phyloP scores from a whole-genome alignment of 2,329 filamentous ascomycete species.

The Pezicula rhizophila region DNA sequence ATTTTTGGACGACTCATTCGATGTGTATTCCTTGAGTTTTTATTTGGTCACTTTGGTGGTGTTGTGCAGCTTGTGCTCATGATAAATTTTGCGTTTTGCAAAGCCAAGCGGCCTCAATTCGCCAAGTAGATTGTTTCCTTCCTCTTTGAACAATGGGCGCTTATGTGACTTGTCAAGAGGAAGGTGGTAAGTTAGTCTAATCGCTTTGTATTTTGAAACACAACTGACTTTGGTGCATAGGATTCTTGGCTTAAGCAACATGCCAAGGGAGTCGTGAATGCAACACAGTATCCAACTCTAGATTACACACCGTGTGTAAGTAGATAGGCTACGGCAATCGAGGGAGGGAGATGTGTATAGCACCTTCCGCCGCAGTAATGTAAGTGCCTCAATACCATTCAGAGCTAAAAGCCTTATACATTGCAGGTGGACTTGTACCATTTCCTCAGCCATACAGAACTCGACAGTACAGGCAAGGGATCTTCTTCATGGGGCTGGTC shows the following conservation, averaged over 20 bases:
- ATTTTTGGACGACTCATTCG: too few species aligned
- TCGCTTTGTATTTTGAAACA: not conserved
- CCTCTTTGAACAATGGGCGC: not conserved
- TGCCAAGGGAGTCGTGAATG: conserved; percentile 29
- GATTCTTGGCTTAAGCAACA: conserved; percentile 23
- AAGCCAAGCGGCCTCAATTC: not conserved
- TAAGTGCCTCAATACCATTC: conserved; percentile 5
- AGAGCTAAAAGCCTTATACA: not conserved
- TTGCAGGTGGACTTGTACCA: conserved; percentile 44
- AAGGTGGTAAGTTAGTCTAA: not conserved
- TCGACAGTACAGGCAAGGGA: conserved; percentile 40
- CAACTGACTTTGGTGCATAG: conserved; percentile 24
- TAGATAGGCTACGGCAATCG: conserved; percentile 37
- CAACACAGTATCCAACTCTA: conserved; percentile 31
- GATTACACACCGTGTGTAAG: conserved; percentile 35
- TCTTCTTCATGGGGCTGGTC: conserved; percentile 36
- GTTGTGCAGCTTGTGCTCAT: too few species aligned
- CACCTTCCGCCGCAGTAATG: conserved; percentile 42
- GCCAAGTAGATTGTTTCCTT: not conserved
- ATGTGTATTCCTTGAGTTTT: too few species aligned
- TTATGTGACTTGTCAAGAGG: not conserved
- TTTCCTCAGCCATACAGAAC: conserved; percentile 46
- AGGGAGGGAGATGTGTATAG: conserved; percentile 39
- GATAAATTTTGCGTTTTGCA: too few species aligned
- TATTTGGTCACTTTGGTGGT: too few species aligned